Percentiles rank a stretch among this genome's conserved stretches.
Evolutionary conservation across 805 yeast genomes (phyloP).

Genomic region (Teunomyces aglyptinius): DNA sequence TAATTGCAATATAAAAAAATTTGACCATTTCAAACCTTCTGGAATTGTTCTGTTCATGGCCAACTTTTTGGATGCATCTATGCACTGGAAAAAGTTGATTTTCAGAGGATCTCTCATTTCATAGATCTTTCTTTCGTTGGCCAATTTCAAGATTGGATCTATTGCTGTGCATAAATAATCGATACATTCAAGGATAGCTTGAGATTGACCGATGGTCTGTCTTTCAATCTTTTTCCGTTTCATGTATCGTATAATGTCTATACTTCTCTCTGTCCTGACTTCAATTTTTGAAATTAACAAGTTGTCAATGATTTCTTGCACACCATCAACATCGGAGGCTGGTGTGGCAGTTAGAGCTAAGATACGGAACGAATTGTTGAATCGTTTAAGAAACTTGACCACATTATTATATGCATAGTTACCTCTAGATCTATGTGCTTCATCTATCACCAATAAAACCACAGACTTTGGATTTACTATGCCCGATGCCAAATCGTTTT

Average conservation of each 20-base stretch:
- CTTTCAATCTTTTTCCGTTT: slow-evolving; percentile 63
- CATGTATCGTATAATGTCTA: slow-evolving; percentile 78
- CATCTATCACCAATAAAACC: slow-evolving; percentile 82
- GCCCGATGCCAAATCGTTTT: slow-evolving; percentile 80
- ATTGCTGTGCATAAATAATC: slow-evolving; percentile 60
- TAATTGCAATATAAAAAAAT: slow-evolving; percentile 58
- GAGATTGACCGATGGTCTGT: slow-evolving; percentile 51
- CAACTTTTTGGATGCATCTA: slow-evolving; percentile 65
- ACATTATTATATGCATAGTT: slow-evolving; percentile 86
- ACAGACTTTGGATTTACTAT: slow-evolving; percentile 71
- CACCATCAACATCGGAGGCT: slow-evolving; percentile 80
- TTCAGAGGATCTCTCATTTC: slow-evolving; percentile 63
- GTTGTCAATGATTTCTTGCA: slow-evolving; percentile 79
- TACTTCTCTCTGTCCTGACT: slow-evolving; percentile 78
- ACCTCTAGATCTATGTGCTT: slow-evolving; percentile 93
- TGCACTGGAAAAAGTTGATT: slow-evolving; percentile 67
- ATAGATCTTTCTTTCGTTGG: slow-evolving; percentile 62
- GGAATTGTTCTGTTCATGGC: slow-evolving; percentile 52
- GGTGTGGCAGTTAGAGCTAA: slow-evolving; percentile 96
- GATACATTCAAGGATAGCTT: slow-evolving; percentile 56
- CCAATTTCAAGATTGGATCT: slow-evolving; percentile 61
- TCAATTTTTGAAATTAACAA: slow-evolving; percentile 74
- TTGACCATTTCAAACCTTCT: slow-evolving; percentile 74
- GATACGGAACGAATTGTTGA: slow-evolving; percentile 62
- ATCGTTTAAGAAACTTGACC: slow-evolving; percentile 58